Conservation (phyloP, 2,329 filamentous ascomycete species). For the Simplicillium aogashimaense region DNA sequence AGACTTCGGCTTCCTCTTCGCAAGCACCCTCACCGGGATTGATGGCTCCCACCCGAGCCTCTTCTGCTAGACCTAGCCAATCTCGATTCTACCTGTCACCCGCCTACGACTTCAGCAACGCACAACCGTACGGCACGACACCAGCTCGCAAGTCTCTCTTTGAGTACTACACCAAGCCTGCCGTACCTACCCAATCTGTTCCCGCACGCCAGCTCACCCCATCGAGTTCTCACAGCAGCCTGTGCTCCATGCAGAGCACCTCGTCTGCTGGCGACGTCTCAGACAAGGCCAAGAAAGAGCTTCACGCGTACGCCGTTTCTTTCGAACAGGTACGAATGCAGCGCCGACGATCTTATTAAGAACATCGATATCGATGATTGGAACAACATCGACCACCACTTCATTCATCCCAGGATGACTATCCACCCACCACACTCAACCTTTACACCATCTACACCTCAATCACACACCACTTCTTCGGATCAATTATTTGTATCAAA, state of each 20-base stretch:
- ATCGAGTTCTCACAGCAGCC: constrained; percentile 75
- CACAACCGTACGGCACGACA: constrained; percentile 45
- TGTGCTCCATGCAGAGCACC: constrained; percentile 66
- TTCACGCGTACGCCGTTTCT: constrained; percentile 76
- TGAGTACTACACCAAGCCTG: constrained; percentile 17
- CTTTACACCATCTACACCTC: too few species aligned
- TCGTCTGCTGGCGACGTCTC: constrained; percentile 51
- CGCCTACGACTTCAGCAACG: constrained; percentile 63
- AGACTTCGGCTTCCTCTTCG: constrained; percentile 48
- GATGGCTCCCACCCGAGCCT: constrained; percentile 15
- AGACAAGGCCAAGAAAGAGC: constrained; percentile 66
- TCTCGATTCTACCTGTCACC: constrained; percentile 60
- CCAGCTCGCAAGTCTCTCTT: constrained; percentile 27
- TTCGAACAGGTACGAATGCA: constrained; percentile 71
- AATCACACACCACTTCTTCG: too few species aligned
- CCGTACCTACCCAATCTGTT: constrained; percentile 6
- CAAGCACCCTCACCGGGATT: constrained; percentile 48
- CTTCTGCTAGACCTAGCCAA: constrained; percentile 1
- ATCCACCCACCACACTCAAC: too few species aligned
- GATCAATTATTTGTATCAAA: too few species aligned
- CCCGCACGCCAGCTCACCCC: constrained; percentile 42
- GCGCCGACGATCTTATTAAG: constrained; percentile 46
- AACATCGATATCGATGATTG: too few species aligned
- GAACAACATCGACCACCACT: too few species aligned
- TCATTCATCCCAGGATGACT: too few species aligned